phyloP scores from a whole-genome alignment of 257 asterid genomes.

The Przewalskia tangutica region DNA sequence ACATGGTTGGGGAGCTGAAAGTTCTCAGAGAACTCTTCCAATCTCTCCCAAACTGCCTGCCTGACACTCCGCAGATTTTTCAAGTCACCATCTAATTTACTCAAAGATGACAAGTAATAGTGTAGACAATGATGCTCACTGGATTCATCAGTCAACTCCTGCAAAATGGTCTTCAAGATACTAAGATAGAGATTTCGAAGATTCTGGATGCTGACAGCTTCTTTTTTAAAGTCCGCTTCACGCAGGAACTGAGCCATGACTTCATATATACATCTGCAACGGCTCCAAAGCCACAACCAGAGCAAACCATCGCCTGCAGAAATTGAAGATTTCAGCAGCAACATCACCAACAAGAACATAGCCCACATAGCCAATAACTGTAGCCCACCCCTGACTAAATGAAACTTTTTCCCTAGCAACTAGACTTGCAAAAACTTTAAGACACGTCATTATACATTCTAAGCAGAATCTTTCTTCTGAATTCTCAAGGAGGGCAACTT shows the following conservation, averaged over 20 bases:
- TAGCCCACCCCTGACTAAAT: constrained; percentile 66
- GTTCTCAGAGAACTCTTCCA: constrained; percentile 59
- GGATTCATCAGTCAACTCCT: constrained; percentile 45
- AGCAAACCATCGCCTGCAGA: constrained; percentile 68
- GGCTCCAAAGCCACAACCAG: constrained; percentile 63
- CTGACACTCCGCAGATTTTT: constrained; percentile 55
- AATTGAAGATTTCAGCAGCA: constrained; percentile 39
- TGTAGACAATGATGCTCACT: constrained; percentile 33
- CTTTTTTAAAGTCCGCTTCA: constrained; percentile 17
- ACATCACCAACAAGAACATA: constrained; percentile 37
- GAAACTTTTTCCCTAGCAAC: constrained; percentile 42
- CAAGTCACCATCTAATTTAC: constrained; percentile 61
- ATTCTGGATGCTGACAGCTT: constrained; percentile 40
- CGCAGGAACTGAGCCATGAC: constrained; percentile 30
- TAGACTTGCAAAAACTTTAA: constrained; percentile 45
- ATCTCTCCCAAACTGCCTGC: constrained; percentile 62
- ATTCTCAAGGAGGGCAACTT: constrained; percentile 20
- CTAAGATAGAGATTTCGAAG: constrained; percentile 56
- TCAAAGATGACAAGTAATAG: constrained; percentile 57
- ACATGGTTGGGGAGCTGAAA: constrained; percentile 56
- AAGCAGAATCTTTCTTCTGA: constrained; percentile 40
- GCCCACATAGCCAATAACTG: constrained; percentile 38
- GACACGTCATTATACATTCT: constrained; percentile 36
- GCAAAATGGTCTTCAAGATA: constrained; percentile 49
- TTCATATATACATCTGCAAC: constrained; percentile 36